phyloP scores from a whole-genome alignment of 495 filamentous ascomycete genomes.

The Penicillium crystallinum region DNA sequence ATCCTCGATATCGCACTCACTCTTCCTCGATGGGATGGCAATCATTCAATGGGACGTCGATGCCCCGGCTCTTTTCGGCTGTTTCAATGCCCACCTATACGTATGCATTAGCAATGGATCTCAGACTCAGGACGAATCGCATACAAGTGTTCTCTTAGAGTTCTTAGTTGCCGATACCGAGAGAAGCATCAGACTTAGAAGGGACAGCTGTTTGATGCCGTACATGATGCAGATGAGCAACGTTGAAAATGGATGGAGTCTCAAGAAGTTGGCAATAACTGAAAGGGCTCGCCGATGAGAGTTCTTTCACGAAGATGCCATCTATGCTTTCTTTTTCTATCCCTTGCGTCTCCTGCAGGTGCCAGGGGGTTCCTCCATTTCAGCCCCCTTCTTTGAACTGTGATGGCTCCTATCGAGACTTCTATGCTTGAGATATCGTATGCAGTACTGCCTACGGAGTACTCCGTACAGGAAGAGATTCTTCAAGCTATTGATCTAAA shows the following conservation, averaged over 20 bases:
- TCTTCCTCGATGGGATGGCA: slow-evolving; percentile 23
- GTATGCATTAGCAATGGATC: neutral
- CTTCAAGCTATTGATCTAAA: too few relatives aligned
- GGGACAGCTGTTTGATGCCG: slow-evolving; percentile 19
- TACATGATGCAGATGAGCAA: slow-evolving; percentile 18
- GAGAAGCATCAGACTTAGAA: slow-evolving; percentile 23
- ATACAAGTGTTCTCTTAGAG: slow-evolving; percentile 13
- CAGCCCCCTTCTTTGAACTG: too few relatives aligned
- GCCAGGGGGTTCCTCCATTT: neutral
- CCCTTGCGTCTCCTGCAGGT: slow-evolving; percentile 9
- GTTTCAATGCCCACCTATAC: slow-evolving; percentile 24
- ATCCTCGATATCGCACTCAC: slow-evolving; percentile 7
- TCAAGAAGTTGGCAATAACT: neutral
- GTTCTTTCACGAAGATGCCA: neutral
- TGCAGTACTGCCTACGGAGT: too few relatives aligned
- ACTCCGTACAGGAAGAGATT: neutral
- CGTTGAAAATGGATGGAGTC: neutral
- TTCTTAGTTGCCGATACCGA: slow-evolving; percentile 15
- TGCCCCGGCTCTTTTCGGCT: slow-evolving; percentile 13
- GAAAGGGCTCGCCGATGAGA: too few relatives aligned
- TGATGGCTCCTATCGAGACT: too few relatives aligned
- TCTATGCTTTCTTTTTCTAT: neutral
- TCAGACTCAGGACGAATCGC: neutral
- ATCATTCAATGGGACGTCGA: slow-evolving; percentile 20
- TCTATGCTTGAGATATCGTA: too few relatives aligned